Base-by-base conservation (phyloP, 176 grass and related monocot species). In the Aechmea fasciata region DNA sequence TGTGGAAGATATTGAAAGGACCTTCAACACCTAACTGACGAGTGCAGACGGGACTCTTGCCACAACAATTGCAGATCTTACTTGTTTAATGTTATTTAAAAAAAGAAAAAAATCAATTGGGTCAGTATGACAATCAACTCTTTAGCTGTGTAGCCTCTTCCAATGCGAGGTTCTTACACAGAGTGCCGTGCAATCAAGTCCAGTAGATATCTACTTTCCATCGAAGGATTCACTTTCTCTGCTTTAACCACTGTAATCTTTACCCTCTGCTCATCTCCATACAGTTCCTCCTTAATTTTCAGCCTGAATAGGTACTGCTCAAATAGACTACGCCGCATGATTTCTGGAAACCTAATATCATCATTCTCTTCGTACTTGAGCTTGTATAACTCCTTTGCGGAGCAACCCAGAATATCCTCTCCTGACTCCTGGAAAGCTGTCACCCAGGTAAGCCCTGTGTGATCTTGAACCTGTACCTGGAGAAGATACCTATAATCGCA, bases 401-500 rank as follows among this genome's bases (percentile, higher is more conserved):
- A 71, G 78, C 73, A 87, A 77, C 89, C 86, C 57, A 92, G 78
- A 63, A 97, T 67, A 25, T 97, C 94, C 55, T 87, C 86, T 3
- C 82, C 94, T 3, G 82, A 48, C 70, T 97, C 89, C 65, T 97
- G 89, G 48, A 97, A 97, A 59, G 94, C 87, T 28, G 94, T 97
- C 14, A 87, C 84, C 82, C 77, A 93, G 52, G 84, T 76, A 53
- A 78, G 81, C 71, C 89, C 94, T 1, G 89, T 80, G 77, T 93
- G 89, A 84, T 97, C 94, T 83, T 93, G 94, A 59, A 97, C 81
- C 73, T 88, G 87, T 55, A 84, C 61, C 80, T 97, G 94, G 55
- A 93, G 78, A 10, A 97, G 84, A 74, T 97, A 97, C 50, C 89
- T 83, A 75, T 92, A 97, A 54, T 93, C 87, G 71, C 94, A 97